phyloP scores from a whole-genome alignment of 352 stramenopile species.

The Blastocystis sp. region DNA sequence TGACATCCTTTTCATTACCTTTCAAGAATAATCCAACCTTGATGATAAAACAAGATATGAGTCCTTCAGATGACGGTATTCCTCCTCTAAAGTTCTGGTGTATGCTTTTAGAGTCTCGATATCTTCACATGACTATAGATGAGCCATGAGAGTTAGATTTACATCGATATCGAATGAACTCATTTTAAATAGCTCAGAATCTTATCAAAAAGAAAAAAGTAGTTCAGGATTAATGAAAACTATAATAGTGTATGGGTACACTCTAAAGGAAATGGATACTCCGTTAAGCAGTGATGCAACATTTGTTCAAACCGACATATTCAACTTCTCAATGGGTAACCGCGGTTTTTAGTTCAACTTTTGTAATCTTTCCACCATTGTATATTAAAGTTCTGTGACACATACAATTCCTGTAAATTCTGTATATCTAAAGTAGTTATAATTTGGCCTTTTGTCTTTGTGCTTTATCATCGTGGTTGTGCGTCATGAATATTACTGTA shows the following conservation, averaged over 20 bases:
- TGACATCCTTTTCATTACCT: neutral
- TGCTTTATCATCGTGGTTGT: neutral
- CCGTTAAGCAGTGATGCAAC: too few relatives aligned
- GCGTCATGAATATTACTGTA: too few relatives aligned
- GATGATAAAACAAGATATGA: conserved; percentile 51
- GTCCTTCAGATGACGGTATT: conserved; percentile 23
- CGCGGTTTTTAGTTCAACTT: neutral
- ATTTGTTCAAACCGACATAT: too few relatives aligned
- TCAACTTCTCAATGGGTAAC: too few relatives aligned
- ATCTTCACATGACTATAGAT: conserved; percentile 4
- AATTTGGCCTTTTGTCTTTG: neutral
- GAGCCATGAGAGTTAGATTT: neutral
- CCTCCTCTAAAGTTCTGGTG: neutral
- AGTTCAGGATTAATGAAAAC: too few relatives aligned
- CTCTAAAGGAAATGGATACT: neutral
- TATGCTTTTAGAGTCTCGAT: conserved; percentile 3
- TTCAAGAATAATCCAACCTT: neutral
- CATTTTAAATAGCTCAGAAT: neutral
- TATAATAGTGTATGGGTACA: too few relatives aligned
- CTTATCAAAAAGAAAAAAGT: neutral
- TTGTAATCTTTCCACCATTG: neutral
- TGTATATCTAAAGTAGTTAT: neutral
- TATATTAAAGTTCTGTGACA: neutral
- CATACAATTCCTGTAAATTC: neutral
- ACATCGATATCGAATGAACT: neutral